Conservation (phyloP, 768 basidiomycete species). For the Russula emetica region DNA sequence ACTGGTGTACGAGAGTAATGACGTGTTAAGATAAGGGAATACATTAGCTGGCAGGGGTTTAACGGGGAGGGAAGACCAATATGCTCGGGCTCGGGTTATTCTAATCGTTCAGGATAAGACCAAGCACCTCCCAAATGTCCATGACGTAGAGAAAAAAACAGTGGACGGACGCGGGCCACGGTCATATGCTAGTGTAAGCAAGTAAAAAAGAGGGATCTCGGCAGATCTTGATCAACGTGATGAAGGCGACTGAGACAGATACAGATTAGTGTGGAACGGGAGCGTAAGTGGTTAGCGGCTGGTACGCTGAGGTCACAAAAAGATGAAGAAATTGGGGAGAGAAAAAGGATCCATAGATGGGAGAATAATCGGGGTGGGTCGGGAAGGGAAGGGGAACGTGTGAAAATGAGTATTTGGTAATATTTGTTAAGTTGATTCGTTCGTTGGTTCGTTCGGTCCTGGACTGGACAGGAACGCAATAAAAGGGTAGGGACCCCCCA, state of each 20-base stretch:
- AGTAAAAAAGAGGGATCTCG: too few species aligned
- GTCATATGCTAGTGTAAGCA: background rate
- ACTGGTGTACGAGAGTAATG: background rate
- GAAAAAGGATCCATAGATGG: too few species aligned
- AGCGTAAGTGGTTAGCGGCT: constrained; percentile 1
- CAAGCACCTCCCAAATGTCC: too few species aligned
- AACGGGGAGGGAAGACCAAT: background rate
- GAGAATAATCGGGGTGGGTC: background rate
- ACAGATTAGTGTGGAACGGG: background rate
- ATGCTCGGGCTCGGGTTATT: background rate
- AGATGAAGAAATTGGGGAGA: too few species aligned
- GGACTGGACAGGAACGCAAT: background rate
- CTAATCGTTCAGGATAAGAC: background rate
- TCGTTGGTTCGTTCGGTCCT: background rate
- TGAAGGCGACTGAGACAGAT: background rate
- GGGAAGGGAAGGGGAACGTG: background rate
- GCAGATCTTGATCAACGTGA: background rate
- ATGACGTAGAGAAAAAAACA: background rate
- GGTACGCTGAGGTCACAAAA: background rate
- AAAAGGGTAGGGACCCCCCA: background rate
- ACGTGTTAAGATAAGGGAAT: background rate
- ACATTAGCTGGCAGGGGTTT: background rate
- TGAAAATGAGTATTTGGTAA: constrained; percentile 17
- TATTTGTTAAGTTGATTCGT: constrained; percentile 13
- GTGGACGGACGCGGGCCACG: background rate